Evolutionary conservation across 1,284 basidiomycete genomes (phyloP), one percentile per base, ranked within the genome.

Genomic region (Peniophora sp.): DNA sequence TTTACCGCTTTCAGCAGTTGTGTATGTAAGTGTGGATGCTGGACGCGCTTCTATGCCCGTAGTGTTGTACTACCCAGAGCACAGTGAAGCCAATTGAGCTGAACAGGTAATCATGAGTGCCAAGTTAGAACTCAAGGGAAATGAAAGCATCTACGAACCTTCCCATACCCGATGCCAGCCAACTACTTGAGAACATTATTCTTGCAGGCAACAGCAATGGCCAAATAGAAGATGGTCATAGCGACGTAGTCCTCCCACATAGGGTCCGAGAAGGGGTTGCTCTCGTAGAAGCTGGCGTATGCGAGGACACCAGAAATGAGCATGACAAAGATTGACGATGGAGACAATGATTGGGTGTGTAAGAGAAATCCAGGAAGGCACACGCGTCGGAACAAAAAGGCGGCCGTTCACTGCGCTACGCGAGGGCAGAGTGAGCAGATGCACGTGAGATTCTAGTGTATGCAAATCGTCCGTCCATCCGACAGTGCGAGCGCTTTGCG

Each of bases 41-140:
- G n/a, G n/a, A n/a, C n/a, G n/a, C n/a, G n/a, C n/a, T n/a, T n/a
- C n/a, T n/a, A n/a, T n/a, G n/a, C n/a, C n/a, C n/a, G n/a, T n/a
- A n/a, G n/a, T n/a, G n/a, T n/a, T n/a, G n/a, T n/a, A n/a, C n/a
- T 71, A 12, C 87, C 91, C 6, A 78, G 68, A 56, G 84, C 82
- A 48, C 90, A 84, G 66, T 93, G 91, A 23, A 92, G 63, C 61
- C 81, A 85, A 65, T 92, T 91, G 36, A 92, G 70, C 80, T 88
- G 53, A 17, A 55, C 49, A 44, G 48, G 25, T 41, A 52, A 12
- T 44, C 47, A 27, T 14, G 45, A 53, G 43, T 8, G 38, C n/a
- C 38, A 8, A 41, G 48, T n/a, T 20, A 25, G 11, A 25, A 25
- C 22, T 20, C 24, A 24, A 47, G 22, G 14, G 16, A 2, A 17